Evolutionary conservation across 257 asterid genomes (phyloP).

Genomic region (Nicotiana sylvestris): DNA sequence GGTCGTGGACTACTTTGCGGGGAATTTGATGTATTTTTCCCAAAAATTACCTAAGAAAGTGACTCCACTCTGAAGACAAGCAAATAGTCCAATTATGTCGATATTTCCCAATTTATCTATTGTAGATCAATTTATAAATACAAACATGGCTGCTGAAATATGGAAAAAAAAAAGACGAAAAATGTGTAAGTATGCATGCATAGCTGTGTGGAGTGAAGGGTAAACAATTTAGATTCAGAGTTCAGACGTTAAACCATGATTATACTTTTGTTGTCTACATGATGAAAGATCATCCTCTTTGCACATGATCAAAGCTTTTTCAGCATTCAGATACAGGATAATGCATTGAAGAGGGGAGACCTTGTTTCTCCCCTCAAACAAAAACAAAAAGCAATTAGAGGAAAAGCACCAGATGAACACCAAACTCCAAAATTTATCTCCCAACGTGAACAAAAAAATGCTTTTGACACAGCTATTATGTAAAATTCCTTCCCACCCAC

Average conservation of each 20-base stretch:
- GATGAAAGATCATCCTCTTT: too few relatives aligned
- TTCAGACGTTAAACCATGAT: neutral
- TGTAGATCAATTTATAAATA: too few relatives aligned
- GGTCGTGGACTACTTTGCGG: too few relatives aligned
- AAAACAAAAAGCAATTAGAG: neutral
- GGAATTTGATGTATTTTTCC: too few relatives aligned
- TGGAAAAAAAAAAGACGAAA: neutral
- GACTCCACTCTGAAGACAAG: too few relatives aligned
- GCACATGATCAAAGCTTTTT: neutral
- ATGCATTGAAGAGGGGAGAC: neutral
- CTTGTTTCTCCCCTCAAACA: neutral
- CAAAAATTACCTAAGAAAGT: too few relatives aligned
- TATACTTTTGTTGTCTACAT: neutral
- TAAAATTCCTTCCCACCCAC: neutral
- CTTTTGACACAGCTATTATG: neutral
- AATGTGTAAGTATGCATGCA: neutral
- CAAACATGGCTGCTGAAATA: neutral
- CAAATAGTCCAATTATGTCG: too few relatives aligned
- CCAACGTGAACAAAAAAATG: neutral
- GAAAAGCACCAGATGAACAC: neutral
- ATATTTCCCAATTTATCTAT: too few relatives aligned
- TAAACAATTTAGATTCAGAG: neutral
- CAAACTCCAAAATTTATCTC: neutral
- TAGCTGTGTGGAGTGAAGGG: neutral
- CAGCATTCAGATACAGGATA: neutral